Base-by-base conservation (phyloP, 805 yeast genomes). In the Isabelozyma heimii region DNA sequence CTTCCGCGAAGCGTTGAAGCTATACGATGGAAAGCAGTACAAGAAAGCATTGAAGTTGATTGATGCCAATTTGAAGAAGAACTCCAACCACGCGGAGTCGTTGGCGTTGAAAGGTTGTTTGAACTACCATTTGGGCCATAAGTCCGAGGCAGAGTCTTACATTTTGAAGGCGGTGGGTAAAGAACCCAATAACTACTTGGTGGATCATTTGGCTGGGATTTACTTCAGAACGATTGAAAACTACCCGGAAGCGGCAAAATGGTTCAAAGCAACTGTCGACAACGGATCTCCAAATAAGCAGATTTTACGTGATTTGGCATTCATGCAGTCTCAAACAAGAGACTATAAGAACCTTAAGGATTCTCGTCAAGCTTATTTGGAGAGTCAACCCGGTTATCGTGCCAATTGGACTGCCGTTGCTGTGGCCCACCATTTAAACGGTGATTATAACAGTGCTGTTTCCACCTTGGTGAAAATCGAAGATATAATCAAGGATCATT, bases 361-460 rank as follows among this genome's bases (percentile, higher is more conserved):
- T 9, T 79, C 92, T 1, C 80, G 97, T 58, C 82, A 81, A 51
- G 75, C 76, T 37, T 84, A 83, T 58, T 76, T 94, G 66, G 88
- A 86, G 58, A 77, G 80, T 24, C 85, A 80, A 57, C 83, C 94
- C 9, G 96, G 96, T 0, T 88, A 82, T 63, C 80, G 97, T 54
- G 91, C 92, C 52, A 88, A 89, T 62, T 91, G 97, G 97, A 87
- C 96, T 1, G 85, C 86, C 0, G 76, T 87, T 45, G 97, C 96
- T 1, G 77, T 90, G 40, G 96, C 97, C 1, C 89, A 87, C 62
- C 89, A 88, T 65, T 73, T 91, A 62, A 81, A 81, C 63, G 79
- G 80, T 24, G 89, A 91, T 59, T 79, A 76, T 59, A 73, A 72
- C 37, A 81, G 81, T 20, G 92, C 97, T 6, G 84, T 85, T 48